A percentile compares a stretch with the other conserved stretches of the same genome.
Conservation (phyloP, 495 filamentous ascomycete genomes). For the Hypomontagnella monticulosa region DNA sequence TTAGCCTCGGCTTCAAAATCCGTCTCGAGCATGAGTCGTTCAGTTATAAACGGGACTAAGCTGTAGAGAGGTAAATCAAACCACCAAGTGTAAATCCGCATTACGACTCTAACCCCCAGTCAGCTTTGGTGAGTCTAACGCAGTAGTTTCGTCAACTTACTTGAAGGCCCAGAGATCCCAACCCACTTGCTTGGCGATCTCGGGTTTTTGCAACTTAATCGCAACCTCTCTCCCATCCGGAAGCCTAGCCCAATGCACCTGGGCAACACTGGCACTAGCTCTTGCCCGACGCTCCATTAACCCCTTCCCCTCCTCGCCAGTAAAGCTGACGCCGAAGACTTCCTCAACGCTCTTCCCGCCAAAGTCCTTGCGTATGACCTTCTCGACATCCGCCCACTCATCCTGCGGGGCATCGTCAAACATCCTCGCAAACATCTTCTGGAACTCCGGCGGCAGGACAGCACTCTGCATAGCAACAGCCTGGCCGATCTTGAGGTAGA, state of each 20-base stretch:
- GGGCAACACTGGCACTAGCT: slow-evolving; percentile 91
- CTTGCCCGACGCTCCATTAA: slow-evolving; percentile 88
- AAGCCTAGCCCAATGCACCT: slow-evolving; percentile 93
- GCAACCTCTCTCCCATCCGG: slow-evolving; percentile 88
- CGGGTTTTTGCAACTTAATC: slow-evolving; percentile 95
- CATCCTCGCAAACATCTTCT: slow-evolving; percentile 93
- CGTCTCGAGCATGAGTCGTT: slow-evolving; percentile 87
- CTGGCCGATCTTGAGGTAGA: slow-evolving; percentile 98
- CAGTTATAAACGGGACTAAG: slow-evolving; percentile 87
- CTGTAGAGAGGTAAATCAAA: slow-evolving; percentile 91
- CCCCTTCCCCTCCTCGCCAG: slow-evolving; percentile 68
- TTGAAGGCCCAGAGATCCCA: slow-evolving; percentile 98
- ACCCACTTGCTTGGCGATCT: slow-evolving; percentile 86
- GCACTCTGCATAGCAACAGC: slow-evolving; percentile 98
- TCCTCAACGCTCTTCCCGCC: slow-evolving; percentile 80
- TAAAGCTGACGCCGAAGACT: slow-evolving; percentile 87
- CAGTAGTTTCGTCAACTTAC: slow-evolving; percentile 54
- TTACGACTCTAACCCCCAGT: slow-evolving; percentile 66
- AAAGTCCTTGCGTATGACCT: slow-evolving; percentile 89
- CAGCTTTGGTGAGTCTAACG: background rate
- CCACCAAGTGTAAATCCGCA: slow-evolving; percentile 76
- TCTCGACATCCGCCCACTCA: slow-evolving; percentile 86
- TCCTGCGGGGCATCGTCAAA: slow-evolving; percentile 99
- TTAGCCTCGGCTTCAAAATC: slow-evolving; percentile 91
- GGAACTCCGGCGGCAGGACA: slow-evolving; percentile 90